phyloP scores from a whole-genome alignment of 208 protist genomes.

The Leptomonas pyrrhocoris region DNA sequence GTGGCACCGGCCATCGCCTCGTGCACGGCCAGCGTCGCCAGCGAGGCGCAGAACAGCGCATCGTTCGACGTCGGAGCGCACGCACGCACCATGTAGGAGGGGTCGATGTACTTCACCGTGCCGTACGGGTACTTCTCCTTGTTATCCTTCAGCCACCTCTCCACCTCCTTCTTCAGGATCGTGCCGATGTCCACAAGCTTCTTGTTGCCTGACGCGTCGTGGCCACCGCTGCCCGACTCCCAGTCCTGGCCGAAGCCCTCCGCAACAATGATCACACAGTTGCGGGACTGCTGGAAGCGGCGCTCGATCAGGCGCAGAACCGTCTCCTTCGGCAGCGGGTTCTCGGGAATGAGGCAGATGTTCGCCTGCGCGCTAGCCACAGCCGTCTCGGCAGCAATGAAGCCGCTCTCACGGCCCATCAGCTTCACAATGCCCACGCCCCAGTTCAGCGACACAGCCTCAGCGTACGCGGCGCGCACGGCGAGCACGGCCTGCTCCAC shows the following conservation, averaged over 20 bases:
- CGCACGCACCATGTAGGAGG: conserved; percentile 96
- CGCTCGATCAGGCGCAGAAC: conserved; percentile 83
- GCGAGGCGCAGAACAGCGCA: conserved; percentile 85
- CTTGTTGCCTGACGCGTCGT: conserved; percentile 94
- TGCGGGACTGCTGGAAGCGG: conserved; percentile 72
- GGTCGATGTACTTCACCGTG: conserved; percentile 96
- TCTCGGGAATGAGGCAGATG: conserved; percentile 94
- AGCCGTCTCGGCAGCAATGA: conserved; percentile 93
- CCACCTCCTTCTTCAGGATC: conserved; percentile 86
- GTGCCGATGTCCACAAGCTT: conserved; percentile 92
- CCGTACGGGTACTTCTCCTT: conserved; percentile 62
- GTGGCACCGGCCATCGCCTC: conserved; percentile 91
- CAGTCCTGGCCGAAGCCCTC: conserved; percentile 94
- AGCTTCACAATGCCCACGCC: conserved; percentile 95
- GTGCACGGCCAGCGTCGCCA: conserved; percentile 89
- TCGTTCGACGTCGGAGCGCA: conserved; percentile 91
- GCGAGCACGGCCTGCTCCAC: conserved; percentile 89
- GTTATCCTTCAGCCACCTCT: conserved; percentile 80
- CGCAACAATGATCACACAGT: conserved; percentile 94
- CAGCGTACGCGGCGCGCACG: conserved; percentile 91
- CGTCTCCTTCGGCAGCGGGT: conserved; percentile 80
- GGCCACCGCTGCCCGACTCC: conserved; percentile 52
- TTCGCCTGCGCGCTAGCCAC: conserved; percentile 91
- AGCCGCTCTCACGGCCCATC: conserved; percentile 95
- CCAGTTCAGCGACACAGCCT: conserved; percentile 88